phyloP scores from a whole-genome alignment of 139 green algal species.

The Ostreobium quekettii region DNA sequence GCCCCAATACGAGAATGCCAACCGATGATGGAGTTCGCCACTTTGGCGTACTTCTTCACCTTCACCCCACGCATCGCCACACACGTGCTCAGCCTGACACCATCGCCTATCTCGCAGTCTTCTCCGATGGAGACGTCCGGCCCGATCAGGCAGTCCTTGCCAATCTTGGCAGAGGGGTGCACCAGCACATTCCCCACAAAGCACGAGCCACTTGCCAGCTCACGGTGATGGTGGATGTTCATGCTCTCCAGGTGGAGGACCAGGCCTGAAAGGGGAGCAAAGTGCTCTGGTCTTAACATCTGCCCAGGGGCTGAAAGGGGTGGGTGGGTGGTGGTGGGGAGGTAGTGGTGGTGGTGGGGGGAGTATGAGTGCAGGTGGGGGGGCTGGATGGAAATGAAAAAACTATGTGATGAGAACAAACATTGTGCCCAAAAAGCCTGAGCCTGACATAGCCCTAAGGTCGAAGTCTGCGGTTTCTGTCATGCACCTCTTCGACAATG shows the following conservation, averaged over 20 bases:
- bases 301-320: too few species aligned
- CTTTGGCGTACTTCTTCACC: constrained; percentile 41
- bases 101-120: constrained; percentile 78
- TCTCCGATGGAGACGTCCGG: constrained; percentile 85
- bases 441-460: too few species aligned
- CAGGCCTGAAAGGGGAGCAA: constrained; percentile 51
- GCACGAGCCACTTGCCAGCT: constrained; percentile 43
- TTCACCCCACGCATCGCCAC: constrained; percentile 75
- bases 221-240: constrained; percentile 33
- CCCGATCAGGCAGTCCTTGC: constrained; percentile 71
- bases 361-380: too few species aligned
- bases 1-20: constrained; percentile 73
- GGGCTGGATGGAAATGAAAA: too few species aligned
- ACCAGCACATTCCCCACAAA: constrained; percentile 71
- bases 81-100: constrained; percentile 80
- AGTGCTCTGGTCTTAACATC: too few species aligned
- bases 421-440: too few species aligned
- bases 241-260: constrained; percentile 79
- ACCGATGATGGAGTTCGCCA: constrained; percentile 81
- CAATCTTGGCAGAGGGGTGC: constrained; percentile 67
- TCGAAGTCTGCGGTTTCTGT: too few species aligned
- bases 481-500: too few species aligned
- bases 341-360: too few species aligned
- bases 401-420: too few species aligned
- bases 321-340: too few species aligned